Conservation (phyloP, 1,139 yeast genomes). For the Suhomyces bribrorum region DNA sequence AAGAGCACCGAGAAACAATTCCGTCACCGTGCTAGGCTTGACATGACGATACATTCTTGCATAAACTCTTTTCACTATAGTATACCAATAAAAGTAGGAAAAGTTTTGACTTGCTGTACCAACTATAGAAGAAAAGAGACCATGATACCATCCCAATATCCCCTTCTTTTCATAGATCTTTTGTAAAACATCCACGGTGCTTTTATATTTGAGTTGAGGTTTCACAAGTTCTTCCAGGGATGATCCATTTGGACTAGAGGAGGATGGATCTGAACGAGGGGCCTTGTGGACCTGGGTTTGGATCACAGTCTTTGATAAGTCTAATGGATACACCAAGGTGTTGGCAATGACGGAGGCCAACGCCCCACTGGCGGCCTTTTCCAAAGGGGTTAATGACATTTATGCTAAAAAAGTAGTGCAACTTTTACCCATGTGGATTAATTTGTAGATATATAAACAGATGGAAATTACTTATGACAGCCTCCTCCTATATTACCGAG, state of each 20-base stretch:
- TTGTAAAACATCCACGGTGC: slow-evolving; percentile 61
- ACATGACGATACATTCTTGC: slow-evolving; percentile 42
- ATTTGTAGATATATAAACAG: not conserved
- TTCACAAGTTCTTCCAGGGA: slow-evolving; percentile 13
- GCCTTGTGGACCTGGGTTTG: slow-evolving; percentile 59
- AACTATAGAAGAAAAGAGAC: slow-evolving; percentile 65
- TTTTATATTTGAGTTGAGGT: slow-evolving; percentile 48
- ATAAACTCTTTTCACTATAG: slow-evolving; percentile 65
- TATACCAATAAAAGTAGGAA: slow-evolving; percentile 86
- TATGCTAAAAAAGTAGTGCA: not conserved
- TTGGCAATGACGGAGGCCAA: slow-evolving; percentile 82
- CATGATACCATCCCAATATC: slow-evolving; percentile 72
- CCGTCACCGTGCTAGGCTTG: slow-evolving; percentile 61
- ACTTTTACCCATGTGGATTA: not conserved
- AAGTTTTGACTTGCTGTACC: slow-evolving; percentile 82
- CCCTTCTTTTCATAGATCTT: slow-evolving; percentile 64
- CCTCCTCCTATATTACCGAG: slow-evolving; percentile 5
- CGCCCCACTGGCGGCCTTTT: slow-evolving; percentile 84
- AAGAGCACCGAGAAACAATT: slow-evolving; percentile 74
- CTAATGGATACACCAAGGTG: slow-evolving; percentile 75
- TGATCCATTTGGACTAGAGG: slow-evolving; percentile 8
- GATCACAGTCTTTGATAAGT: slow-evolving; percentile 68
- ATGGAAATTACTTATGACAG: not conserved
- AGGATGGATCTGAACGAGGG: slow-evolving; percentile 13
- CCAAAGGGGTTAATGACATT: slow-evolving; percentile 57